Percentiles rank a stretch among this genome's conserved stretches.
phyloP scores from a whole-genome alignment of 2,329 filamentous ascomycete genomes.

The Biscogniauxia mediterranea region DNA sequence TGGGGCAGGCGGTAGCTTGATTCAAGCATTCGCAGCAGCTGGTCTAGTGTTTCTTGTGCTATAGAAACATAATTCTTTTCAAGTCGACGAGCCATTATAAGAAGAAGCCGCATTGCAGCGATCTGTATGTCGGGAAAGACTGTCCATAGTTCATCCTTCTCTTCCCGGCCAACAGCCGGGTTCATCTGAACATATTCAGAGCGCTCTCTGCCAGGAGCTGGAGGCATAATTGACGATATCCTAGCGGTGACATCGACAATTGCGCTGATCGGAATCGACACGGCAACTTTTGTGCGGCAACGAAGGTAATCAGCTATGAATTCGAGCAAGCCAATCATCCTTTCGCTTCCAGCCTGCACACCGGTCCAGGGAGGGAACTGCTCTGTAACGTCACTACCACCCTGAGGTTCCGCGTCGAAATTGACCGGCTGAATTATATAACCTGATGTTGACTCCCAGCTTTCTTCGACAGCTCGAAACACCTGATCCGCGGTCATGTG shows the following conservation, averaged over 20 bases:
- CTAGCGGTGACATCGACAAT: constrained; percentile 69
- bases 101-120: constrained; percentile 63
- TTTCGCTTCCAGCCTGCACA: constrained; percentile 69
- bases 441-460: constrained; percentile 69
- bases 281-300: constrained; percentile 61
- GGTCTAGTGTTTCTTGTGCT: constrained; percentile 65
- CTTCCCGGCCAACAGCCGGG: constrained; percentile 71
- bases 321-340: constrained; percentile 64
- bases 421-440: constrained; percentile 44
- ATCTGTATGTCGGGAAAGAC: constrained; percentile 72
- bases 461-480: constrained; percentile 76
- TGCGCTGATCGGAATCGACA: constrained; percentile 65
- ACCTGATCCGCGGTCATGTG: constrained; percentile 74
- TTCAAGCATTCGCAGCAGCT: constrained; percentile 68
- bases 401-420: constrained; percentile 45
- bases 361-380: constrained; percentile 71
- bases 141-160: constrained; percentile 76
- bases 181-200: constrained; percentile 61
- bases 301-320: constrained; percentile 63
- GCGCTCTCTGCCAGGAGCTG: constrained; percentile 44
- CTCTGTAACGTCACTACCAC: constrained; percentile 45
- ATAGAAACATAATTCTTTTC: constrained; percentile 57
- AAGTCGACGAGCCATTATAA: constrained; percentile 56
- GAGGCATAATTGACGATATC: constrained; percentile 63
- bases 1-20: constrained; percentile 50